Evolutionary conservation across 208 protist genomes (phyloP).

Genomic region (Leishmania martiniquensis): DNA sequence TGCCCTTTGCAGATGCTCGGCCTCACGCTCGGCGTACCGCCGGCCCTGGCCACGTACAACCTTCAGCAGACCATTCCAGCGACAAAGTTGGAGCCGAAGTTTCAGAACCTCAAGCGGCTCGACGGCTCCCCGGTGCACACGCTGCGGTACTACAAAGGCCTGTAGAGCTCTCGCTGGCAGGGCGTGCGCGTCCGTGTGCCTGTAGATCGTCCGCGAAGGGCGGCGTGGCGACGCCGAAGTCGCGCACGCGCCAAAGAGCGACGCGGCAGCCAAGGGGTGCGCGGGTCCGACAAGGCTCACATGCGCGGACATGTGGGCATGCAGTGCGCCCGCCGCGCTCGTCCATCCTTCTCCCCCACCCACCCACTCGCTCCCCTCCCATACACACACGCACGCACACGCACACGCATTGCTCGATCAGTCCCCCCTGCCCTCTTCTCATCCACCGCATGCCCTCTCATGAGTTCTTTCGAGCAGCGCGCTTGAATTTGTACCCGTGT

Average conservation of each 20-base stretch:
- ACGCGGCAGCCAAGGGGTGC: no score
- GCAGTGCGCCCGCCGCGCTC: no score
- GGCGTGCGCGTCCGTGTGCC: not conserved
- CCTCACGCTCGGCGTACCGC: conserved; percentile 70
- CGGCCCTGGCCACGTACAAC: conserved; percentile 72
- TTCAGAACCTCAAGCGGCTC: conserved; percentile 63
- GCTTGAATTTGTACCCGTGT: no score
- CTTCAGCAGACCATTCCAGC: conserved; percentile 59
- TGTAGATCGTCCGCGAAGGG: not conserved
- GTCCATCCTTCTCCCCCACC: not conserved
- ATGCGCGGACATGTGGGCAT: no score
- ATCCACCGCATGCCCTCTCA: no score
- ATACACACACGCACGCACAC: no score
- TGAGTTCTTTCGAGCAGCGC: no score
- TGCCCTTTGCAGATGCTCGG: conserved; percentile 67
- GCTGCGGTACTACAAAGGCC: conserved; percentile 86
- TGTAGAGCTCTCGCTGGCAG: conserved; percentile 45
- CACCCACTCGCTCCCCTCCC: not conserved
- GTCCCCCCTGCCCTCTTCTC: not conserved
- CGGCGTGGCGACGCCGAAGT: not conserved
- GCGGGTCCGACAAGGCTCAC: no score
- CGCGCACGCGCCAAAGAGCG: no score
- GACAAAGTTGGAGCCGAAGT: conserved; percentile 54
- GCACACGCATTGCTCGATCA: no score
- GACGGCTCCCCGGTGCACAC: conserved; percentile 69